A percentile compares a stretch with the other conserved stretches of the same genome.
Evolutionary conservation across 768 basidiomycete genomes (phyloP).

Genomic region (Mycena olivaceomarginata): DNA sequence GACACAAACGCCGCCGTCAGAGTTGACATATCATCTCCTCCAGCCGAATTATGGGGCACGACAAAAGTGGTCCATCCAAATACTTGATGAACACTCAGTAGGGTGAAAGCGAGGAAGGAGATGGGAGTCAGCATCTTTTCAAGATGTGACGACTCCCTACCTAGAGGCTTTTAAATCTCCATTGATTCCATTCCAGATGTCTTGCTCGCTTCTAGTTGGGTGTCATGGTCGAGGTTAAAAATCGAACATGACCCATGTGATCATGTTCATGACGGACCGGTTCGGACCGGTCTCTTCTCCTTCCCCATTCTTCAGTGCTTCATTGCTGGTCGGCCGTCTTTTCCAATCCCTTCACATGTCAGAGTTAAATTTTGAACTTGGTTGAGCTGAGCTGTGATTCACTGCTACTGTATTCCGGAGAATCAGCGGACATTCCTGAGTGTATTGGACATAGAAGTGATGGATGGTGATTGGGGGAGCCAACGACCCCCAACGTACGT

Average conservation of each 20-base stretch:
- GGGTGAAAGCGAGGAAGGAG: slow-evolving; percentile 33
- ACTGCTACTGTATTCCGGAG: too few relatives aligned
- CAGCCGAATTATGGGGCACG: slow-evolving; percentile 37
- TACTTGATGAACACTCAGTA: slow-evolving; percentile 31
- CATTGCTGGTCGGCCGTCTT: neutral
- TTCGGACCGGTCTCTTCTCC: slow-evolving; percentile 32
- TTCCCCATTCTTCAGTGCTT: slow-evolving; percentile 33
- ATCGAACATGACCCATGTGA: slow-evolving; percentile 30
- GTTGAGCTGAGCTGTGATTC: too few relatives aligned
- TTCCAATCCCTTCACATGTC: too few relatives aligned
- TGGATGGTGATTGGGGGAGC: too few relatives aligned
- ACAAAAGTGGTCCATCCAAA: slow-evolving; percentile 36
- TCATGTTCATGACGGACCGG: slow-evolving; percentile 30
- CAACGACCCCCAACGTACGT: too few relatives aligned
- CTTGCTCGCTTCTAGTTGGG: slow-evolving; percentile 28
- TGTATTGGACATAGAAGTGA: too few relatives aligned
- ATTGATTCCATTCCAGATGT: slow-evolving; percentile 27
- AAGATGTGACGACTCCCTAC: slow-evolving; percentile 25
- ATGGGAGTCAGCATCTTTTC: slow-evolving; percentile 30
- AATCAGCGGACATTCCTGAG: too few relatives aligned
- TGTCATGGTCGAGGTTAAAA: slow-evolving; percentile 27
- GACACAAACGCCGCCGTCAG: slow-evolving; percentile 23
- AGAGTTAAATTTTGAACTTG: too few relatives aligned
- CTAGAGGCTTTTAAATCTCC: slow-evolving; percentile 20
- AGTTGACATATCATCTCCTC: slow-evolving; percentile 31